These are phyloP conservation scores for Stygiomarasmius scandens DNA, from an alignment of 1,284 basidiomycete genomes.

Conservation along the genomic window DNA sequence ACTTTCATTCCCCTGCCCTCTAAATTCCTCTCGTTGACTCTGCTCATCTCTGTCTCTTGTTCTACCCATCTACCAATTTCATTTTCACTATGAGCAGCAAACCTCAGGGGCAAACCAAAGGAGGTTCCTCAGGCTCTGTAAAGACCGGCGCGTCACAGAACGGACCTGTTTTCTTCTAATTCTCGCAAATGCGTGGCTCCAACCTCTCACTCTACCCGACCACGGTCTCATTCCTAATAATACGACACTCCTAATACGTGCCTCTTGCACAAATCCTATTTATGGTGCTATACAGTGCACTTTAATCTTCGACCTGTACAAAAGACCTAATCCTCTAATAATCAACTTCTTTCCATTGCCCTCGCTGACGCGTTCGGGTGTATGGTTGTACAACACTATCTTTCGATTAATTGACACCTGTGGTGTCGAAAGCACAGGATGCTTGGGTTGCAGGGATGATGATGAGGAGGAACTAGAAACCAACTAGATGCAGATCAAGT, in stretches of 20 bases:
- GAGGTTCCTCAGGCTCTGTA: constrained; percentile 6
- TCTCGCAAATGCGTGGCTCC: constrained; percentile 1
- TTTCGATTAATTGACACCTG: too few species aligned
- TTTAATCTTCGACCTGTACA: too few species aligned
- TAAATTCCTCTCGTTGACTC: background rate
- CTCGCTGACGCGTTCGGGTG: too few species aligned
- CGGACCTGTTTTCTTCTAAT: constrained; percentile 47
- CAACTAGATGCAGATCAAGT: too few species aligned
- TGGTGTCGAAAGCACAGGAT: too few species aligned
- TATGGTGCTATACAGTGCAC: background rate
- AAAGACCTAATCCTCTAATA: too few species aligned
- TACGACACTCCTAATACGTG: background rate
- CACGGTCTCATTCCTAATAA: background rate
- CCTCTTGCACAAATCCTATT: background rate
- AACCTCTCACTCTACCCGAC: background rate
- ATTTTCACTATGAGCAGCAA: constrained; percentile 14
- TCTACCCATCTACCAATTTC: background rate
- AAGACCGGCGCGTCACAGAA: constrained; percentile 18
- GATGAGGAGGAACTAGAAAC: too few species aligned
- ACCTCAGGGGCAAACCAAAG: constrained; percentile 10
- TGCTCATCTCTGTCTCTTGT: background rate
- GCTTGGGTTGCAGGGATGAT: too few species aligned
- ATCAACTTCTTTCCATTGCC: too few species aligned
- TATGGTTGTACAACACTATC: too few species aligned
- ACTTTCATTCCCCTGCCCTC: background rate